Conservation (phyloP, 129 eudicot species). For the Helichrysum umbraculigerum region DNA sequence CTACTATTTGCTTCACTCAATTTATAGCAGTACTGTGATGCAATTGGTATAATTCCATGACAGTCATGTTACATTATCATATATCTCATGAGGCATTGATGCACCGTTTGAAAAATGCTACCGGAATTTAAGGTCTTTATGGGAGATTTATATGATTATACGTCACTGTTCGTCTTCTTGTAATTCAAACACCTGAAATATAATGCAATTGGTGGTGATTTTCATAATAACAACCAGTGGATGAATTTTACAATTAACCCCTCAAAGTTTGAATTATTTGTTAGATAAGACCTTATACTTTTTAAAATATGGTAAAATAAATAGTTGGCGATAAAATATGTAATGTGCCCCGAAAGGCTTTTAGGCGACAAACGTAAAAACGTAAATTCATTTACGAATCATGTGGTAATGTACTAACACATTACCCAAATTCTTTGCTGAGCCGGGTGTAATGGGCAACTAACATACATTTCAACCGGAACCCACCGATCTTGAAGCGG, state of each 20-base stretch:
- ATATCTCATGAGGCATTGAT: neutral
- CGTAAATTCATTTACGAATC: too few relatives aligned
- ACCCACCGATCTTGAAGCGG: too few relatives aligned
- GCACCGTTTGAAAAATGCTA: neutral
- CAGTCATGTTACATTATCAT: neutral
- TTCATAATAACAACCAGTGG: neutral
- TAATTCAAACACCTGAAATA: neutral
- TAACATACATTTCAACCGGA: too few relatives aligned
- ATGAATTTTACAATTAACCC: neutral
- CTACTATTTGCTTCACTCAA: neutral
- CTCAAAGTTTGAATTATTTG: neutral
- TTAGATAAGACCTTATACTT: neutral
- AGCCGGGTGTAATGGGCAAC: too few relatives aligned
- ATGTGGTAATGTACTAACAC: too few relatives aligned
- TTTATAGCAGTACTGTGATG: neutral
- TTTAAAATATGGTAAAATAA: neutral
- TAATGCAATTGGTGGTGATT: neutral
- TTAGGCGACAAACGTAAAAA: too few relatives aligned
- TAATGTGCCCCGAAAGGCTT: too few relatives aligned
- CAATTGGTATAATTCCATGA: neutral
- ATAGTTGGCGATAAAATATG: too few relatives aligned
- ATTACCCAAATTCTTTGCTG: too few relatives aligned
- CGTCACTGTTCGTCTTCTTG: neutral
- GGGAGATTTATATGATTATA: too few relatives aligned
- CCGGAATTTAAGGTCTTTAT: neutral